Conservation (phyloP, 1,284 basidiomycete genomes). For the Microbotryum saponariae region DNA sequence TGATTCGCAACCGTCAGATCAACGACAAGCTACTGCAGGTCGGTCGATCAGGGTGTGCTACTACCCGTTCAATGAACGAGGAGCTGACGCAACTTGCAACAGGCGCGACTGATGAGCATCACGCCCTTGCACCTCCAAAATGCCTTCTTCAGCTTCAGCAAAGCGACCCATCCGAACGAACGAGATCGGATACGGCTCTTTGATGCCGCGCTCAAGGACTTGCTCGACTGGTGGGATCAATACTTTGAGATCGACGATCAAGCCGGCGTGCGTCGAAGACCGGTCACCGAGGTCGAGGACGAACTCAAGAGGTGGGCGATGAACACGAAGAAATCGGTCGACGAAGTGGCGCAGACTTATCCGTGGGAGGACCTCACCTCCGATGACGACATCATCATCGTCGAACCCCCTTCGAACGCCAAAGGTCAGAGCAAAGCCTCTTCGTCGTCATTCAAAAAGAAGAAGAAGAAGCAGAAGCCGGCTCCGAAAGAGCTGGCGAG, state of each 20-base stretch:
- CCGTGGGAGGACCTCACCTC: too few species aligned
- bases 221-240: conserved; percentile 74
- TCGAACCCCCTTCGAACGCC: background rate
- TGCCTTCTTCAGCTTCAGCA: conserved; percentile 68
- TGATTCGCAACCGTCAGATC: conserved; percentile 72
- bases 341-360: conserved; percentile 18
- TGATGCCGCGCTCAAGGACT: conserved; percentile 62
- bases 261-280: conserved; percentile 8
- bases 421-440: background rate
- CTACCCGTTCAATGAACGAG: too few species aligned
- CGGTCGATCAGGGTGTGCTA: conserved; percentile 3
- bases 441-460: background rate
- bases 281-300: conserved; percentile 15
- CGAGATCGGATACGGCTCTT: conserved; percentile 75
- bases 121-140: conserved; percentile 70
- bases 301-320: conserved; percentile 23
- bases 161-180: conserved; percentile 69
- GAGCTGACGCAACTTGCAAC: background rate
- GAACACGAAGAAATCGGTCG: background rate
- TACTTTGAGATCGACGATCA: conserved; percentile 51
- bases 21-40: conserved; percentile 78
- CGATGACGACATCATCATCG: too few species aligned
- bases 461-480: background rate
- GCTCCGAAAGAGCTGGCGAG: too few species aligned
- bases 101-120: conserved; percentile 66